phyloP scores from a whole-genome alignment of 768 basidiomycete species.

The Holtermanniella nyarrowii region DNA sequence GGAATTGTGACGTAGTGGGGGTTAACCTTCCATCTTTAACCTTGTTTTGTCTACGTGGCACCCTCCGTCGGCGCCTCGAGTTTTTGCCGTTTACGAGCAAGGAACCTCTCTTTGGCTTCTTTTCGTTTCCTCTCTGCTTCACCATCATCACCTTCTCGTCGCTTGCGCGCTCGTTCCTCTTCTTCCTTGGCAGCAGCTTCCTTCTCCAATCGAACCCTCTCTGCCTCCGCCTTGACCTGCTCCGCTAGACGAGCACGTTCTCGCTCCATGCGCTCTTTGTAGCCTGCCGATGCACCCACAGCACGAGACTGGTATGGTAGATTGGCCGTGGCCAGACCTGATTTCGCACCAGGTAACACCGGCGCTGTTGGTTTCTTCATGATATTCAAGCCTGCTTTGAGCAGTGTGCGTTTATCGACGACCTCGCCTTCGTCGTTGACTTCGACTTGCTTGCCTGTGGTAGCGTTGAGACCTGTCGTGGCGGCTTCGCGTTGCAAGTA shows the following conservation, averaged over 20 bases:
- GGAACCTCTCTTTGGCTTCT: slow-evolving; percentile 34
- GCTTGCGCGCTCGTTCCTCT: slow-evolving; percentile 48
- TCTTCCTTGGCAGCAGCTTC: slow-evolving; percentile 56
- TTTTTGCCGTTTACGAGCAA: slow-evolving; percentile 34
- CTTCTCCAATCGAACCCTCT: slow-evolving; percentile 50
- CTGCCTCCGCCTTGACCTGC: slow-evolving; percentile 68
- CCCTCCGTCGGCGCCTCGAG: slow-evolving; percentile 15
- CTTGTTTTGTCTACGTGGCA: no score
- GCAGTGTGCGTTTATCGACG: slow-evolving; percentile 84
- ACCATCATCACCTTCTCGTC: slow-evolving; percentile 35
- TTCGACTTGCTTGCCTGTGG: slow-evolving; percentile 74
- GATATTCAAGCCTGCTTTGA: slow-evolving; percentile 85
- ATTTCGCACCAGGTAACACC: slow-evolving; percentile 9
- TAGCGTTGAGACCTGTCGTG: slow-evolving; percentile 18
- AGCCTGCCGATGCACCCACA: slow-evolving; percentile 69
- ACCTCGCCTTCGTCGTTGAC: slow-evolving; percentile 96
- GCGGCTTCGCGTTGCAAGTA: slow-evolving; percentile 30
- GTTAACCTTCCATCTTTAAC: no score
- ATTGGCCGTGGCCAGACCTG: neutral
- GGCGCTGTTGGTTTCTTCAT: slow-evolving; percentile 46
- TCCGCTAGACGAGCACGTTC: slow-evolving; percentile 63
- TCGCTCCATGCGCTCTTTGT: slow-evolving; percentile 72
- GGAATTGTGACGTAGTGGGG: no score
- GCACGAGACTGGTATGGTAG: slow-evolving; percentile 47
- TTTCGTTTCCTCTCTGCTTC: slow-evolving; percentile 34